Conservation (phyloP, 2,329 filamentous ascomycete species). For the Ramichloridium luteum region DNA sequence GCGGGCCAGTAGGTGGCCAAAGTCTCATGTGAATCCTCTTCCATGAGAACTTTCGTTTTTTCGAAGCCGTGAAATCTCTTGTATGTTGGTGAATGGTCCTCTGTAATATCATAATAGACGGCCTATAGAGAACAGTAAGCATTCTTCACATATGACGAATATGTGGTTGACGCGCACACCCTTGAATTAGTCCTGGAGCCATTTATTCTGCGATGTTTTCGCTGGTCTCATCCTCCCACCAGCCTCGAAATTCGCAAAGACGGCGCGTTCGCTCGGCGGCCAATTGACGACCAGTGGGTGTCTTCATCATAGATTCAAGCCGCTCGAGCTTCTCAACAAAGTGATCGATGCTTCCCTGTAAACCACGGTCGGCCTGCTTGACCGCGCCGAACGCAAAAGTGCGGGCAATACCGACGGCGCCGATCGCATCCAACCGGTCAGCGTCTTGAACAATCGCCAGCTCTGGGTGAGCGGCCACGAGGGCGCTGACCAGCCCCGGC, state of each 20-base stretch:
- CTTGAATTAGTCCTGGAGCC: too few species aligned
- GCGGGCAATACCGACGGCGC: slow-evolving; percentile 70
- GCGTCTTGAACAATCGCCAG: slow-evolving; percentile 83
- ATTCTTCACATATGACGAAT: too few species aligned
- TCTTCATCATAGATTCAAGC: slow-evolving; percentile 51
- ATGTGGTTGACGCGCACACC: too few species aligned
- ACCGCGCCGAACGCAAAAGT: slow-evolving; percentile 66
- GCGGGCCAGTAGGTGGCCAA: too few species aligned
- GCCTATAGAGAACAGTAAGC: too few species aligned
- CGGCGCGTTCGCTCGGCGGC: slow-evolving; percentile 38
- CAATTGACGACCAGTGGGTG: slow-evolving; percentile 38
- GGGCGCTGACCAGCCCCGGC: slow-evolving; percentile 43
- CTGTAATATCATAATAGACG: too few species aligned
- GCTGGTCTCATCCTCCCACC: slow-evolving; percentile 44
- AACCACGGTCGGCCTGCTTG: slow-evolving; percentile 35
- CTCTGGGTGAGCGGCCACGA: slow-evolving; percentile 59
- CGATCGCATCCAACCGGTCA: slow-evolving; percentile 82
- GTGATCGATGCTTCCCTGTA: slow-evolving; percentile 59
- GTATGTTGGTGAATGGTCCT: too few species aligned
- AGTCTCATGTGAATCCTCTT: too few species aligned
- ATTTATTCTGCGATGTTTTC: too few species aligned
- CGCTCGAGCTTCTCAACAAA: slow-evolving; percentile 63
- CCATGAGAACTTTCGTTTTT: too few species aligned
- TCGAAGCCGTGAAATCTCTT: too few species aligned
- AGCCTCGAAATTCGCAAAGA: slow-evolving; percentile 37